These are phyloP conservation scores for Alternaria burnsii DNA, from an alignment of 2,329 filamentous ascomycete species.

Conservation along the genomic window DNA sequence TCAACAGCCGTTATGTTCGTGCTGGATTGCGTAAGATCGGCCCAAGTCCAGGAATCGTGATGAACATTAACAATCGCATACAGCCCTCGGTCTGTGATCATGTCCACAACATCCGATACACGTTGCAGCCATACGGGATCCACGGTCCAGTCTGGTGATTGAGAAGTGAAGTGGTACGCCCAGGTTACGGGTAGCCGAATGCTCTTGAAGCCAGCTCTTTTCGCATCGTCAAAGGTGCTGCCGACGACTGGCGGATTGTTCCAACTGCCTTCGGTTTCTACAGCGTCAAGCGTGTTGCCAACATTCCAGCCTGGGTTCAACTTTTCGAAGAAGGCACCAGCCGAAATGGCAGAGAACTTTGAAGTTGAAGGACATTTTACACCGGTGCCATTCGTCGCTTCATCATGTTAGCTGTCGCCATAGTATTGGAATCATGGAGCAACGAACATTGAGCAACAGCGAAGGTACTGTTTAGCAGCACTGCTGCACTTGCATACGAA, in stretches of 20 bases:
- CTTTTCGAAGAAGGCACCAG: slow-evolving; percentile 57
- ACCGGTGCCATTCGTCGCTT: slow-evolving; percentile 25
- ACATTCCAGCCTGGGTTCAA: slow-evolving; percentile 68
- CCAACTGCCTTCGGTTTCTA: slow-evolving; percentile 66
- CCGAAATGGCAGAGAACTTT: slow-evolving; percentile 58
- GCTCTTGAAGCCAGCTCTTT: slow-evolving; percentile 65
- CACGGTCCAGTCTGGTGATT: slow-evolving; percentile 63
- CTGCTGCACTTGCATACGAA: slow-evolving; percentile 9
- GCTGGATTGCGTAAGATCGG: slow-evolving; percentile 57
- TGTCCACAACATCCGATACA: slow-evolving; percentile 66
- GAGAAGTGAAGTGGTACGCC: slow-evolving; percentile 63
- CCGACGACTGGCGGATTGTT: slow-evolving; percentile 63
- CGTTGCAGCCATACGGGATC: slow-evolving; percentile 64
- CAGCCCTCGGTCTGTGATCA: slow-evolving; percentile 61
- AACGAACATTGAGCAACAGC: slow-evolving; percentile 24
- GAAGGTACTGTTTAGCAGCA: slow-evolving; percentile 25
- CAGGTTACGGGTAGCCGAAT: slow-evolving; percentile 69
- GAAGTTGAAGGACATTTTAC: slow-evolving; percentile 50
- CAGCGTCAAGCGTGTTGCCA: slow-evolving; percentile 67
- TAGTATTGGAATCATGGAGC: neutral
- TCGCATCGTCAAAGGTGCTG: slow-evolving; percentile 61
- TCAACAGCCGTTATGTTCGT: slow-evolving; percentile 64
- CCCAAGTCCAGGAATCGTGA: slow-evolving; percentile 68
- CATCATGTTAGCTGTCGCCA: neutral
- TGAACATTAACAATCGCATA: slow-evolving; percentile 67